phyloP scores from a whole-genome alignment of 345 rosid species.

The Bretschneidera sinensis region DNA sequence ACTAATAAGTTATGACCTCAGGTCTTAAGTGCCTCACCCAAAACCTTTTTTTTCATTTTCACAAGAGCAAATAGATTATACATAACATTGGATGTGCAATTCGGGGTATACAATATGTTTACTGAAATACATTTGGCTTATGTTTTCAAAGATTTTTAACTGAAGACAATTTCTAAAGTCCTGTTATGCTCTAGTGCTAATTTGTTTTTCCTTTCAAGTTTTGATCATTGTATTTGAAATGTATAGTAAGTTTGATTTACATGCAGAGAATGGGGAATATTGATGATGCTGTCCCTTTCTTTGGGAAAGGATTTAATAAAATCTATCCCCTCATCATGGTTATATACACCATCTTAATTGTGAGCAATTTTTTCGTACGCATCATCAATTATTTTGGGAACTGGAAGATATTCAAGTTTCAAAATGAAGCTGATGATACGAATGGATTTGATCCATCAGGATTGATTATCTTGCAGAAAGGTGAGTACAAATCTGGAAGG shows the following conservation, averaged over 20 bases:
- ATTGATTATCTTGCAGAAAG: conserved; percentile 65
- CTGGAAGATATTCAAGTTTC: conserved; percentile 61
- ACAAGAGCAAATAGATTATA: no score
- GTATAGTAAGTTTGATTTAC: background rate
- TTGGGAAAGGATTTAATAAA: conserved; percentile 58
- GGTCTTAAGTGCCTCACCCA: no score
- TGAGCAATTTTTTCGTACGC: conserved; percentile 60
- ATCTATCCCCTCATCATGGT: conserved; percentile 83
- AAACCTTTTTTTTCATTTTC: no score
- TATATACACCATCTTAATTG: conserved; percentile 56
- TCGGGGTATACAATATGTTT: no score
- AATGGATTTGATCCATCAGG: no score
- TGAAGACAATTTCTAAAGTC: no score
- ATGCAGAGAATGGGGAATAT: conserved; percentile 75
- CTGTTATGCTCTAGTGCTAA: background rate
- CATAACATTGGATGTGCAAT: no score
- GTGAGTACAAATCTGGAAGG: no score
- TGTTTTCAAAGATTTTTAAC: no score
- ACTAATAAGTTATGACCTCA: no score
- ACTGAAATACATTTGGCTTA: no score
- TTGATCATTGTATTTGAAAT: conserved; percentile 5
- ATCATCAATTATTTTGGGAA: conserved; percentile 60
- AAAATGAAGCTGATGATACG: conserved; percentile 48
- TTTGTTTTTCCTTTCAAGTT: background rate
- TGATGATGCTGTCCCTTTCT: conserved; percentile 57